Evolutionary conservation across 805 yeast species (phyloP), one percentile per base, ranked within the genome.

Genomic region (Lipomyces yamadae): DNA sequence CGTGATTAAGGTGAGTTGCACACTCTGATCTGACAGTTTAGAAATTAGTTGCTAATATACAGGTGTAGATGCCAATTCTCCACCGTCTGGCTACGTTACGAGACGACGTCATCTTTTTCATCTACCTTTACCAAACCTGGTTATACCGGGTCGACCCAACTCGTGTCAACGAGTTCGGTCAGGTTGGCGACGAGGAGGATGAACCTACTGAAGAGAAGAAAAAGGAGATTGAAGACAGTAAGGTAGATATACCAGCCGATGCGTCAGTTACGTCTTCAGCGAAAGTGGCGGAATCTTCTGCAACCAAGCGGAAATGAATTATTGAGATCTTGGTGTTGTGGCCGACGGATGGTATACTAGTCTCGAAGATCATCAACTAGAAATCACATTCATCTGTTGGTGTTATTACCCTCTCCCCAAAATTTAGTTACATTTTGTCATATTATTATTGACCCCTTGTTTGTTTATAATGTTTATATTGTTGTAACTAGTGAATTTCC

Each of bases 61-160:
- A 33, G 24, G n/a, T 32, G 34, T 52, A 52, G 56, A 79, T 79
- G 81, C 83, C 83, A 2, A 74, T 79, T 74, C 69, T 81, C 32
- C 82, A 80, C 69, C 74, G 81, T 57, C 65, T 80, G 59, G 81
- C 82, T 4, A 79, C 83, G 1, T 72, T 81, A 39, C 74, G 82
- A 68, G 82, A 80, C 67, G 82, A 79, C 67, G 78, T 80, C 13
- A 79, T 81, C 55, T 80, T 80, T 69, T 74, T 81, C 61, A 74
- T 81, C 53, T 79, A 78, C 65, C 56, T 81, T 35, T 79, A 79
- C 67, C 82, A 80, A 70, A 76, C 81, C 4, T 78, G 81, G 79
- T 70, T 78, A 10, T 80, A 81, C 72, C 74, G 79, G 64, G 77
- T 79, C n/a, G 83, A 80, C 64, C 75, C 78, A 61, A 54, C 76